Evolutionary conservation across 169 alveolate species (phyloP), one percentile per base, ranked within the genome.

Genomic region (Toxoplasma gondii): DNA sequence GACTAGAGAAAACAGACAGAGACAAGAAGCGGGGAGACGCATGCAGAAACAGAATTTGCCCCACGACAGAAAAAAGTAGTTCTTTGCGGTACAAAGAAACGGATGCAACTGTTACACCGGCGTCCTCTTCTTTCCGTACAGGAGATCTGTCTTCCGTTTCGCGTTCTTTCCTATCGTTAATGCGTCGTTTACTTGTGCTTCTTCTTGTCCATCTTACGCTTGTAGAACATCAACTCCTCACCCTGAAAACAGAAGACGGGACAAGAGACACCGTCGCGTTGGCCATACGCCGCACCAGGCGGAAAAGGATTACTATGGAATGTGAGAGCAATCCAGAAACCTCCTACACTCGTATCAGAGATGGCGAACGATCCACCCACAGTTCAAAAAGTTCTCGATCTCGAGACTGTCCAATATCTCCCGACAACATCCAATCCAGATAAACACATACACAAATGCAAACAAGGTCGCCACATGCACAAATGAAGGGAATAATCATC

Each of bases 151-250:
- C 58, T 0, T 49, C 58, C 58, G 58, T 49, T 49, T 49, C 58
- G 58, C 58, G 58, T 17, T 49, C 58, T 49, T 49, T 49, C 58
- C 58, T 49, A 64, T 29, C 39, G 0, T 34, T 27, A 41, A 0
- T 39, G 29, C 9, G 29, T 34, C 31, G 34, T 88, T 95, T 94
- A 96, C 92, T 88, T 94, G 94, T 98, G 97, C 98, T 98, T 98
- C 99, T 98, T 99, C 99, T 98, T 98, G 97, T 99, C 99, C 97
- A 99, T 96, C 96, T 99, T 99, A 97, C 98, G 98, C 97, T 98
- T 97, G 98, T 99, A 99, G 98, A 99, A 99, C 97, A 97, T 98
- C 95, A 99, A 98, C 96, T 99, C 99, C 95, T 98, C 99, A 29
- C 97, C 97, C 95, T 93, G 92, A 58, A 43, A 16, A 67, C 86